phyloP scores from a whole-genome alignment of 768 basidiomycete genomes.

The Russula griseocarnosa region DNA sequence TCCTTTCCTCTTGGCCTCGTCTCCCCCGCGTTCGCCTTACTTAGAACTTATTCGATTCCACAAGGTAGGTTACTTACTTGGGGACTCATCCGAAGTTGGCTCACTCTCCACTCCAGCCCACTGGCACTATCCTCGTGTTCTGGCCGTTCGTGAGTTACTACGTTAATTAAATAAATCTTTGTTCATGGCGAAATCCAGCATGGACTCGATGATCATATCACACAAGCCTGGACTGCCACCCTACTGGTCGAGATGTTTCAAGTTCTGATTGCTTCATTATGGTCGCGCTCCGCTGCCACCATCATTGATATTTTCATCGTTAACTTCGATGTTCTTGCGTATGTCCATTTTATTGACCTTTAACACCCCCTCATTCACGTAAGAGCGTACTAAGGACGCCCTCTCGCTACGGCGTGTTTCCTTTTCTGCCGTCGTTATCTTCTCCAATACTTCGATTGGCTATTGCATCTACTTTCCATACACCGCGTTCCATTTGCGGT shows the following conservation, averaged over 20 bases:
- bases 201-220: slow-evolving; percentile 29
- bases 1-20: slow-evolving; percentile 27
- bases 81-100: not conserved
- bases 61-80: slow-evolving; percentile 4
- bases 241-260: slow-evolving; percentile 21
- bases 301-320: slow-evolving; percentile 33
- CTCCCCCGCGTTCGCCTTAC: slow-evolving; percentile 26
- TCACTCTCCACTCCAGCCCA: slow-evolving; percentile 14
- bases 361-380: no score
- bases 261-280: slow-evolving; percentile 16
- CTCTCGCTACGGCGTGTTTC: no score
- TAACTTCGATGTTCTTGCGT: slow-evolving; percentile 36
- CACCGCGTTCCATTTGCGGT: no score
- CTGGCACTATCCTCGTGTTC: slow-evolving; percentile 26
- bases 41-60: slow-evolving; percentile 28
- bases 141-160: slow-evolving; percentile 16
- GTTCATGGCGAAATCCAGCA: slow-evolving; percentile 14
- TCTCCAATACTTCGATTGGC: no score
- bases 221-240: slow-evolving; percentile 17
- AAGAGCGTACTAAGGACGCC: no score
- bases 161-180: not conserved
- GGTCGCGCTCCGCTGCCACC: slow-evolving; percentile 30
- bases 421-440: no score
- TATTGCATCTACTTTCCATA: no score
- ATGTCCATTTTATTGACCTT: no score